Evolutionary conservation across 306 rosid genomes (phyloP), one percentile per base, ranked within the genome.

Genomic region (Carpinus viminea): DNA sequence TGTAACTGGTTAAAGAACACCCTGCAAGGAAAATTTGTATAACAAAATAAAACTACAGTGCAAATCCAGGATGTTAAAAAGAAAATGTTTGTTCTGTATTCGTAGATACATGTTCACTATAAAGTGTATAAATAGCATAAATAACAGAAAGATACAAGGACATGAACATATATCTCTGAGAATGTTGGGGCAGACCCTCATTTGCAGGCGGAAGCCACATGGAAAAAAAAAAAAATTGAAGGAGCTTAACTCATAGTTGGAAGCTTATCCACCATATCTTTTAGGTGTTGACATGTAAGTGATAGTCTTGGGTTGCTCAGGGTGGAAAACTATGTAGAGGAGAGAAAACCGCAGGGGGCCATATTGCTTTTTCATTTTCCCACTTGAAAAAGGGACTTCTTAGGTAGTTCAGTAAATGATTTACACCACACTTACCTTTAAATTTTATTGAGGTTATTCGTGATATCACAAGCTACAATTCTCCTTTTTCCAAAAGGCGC

Each of bases 1-100:
- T 89, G 96, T 60, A 95, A 83, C 77, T 92, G 87, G 78, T 86
- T 86, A 60, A 68, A 81, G 86, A 92, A 92, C 60, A 91, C 92
- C 88, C 98, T 95, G 85, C 83, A 73, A 78, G 4, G 75, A 68
- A 70, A 81, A 79, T 48, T 76, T 41, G 51, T 48, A 54, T 5
- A 66, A 51, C 47, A 62, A 28, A 38, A 61, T 46, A 50, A 51
- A 80, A 47, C 61, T 48, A 59, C 34, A 75, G 41, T 73, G 72
- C 71, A 50, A 31, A 61, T 72, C 72, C 74, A 48, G 48, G 64
- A 73, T 70, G 74, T 54, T 72, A 17, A 68, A 46, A 36, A 76
- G 46, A 53, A 65, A 10, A 65, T 20, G 57, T 18, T 26, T 18
- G 72, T 34, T 51, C 51, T 36, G 46, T 64, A 41, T 71, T 57